Conservation (phyloP, 2,329 filamentous ascomycete genomes). For the Dendrostoma leiphaemia region DNA sequence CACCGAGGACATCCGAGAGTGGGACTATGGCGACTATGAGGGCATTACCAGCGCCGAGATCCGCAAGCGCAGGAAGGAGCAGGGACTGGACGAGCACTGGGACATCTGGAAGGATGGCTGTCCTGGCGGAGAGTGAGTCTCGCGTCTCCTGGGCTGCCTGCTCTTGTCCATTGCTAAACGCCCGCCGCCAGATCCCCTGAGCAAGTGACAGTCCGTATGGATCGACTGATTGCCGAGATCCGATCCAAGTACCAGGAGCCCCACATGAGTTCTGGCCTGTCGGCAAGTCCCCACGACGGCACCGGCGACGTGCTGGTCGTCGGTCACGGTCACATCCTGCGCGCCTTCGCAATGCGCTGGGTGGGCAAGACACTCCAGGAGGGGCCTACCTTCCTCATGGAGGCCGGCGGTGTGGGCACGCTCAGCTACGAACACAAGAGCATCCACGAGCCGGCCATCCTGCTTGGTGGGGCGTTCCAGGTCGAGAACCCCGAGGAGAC, state of each 20-base stretch:
- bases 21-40: constrained; percentile 88
- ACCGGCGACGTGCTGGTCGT: constrained; percentile 71
- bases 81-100: constrained; percentile 62
- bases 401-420: constrained; percentile 81
- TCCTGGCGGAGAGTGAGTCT: constrained; percentile 75
- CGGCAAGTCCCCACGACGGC: constrained; percentile 28
- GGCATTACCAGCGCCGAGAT: constrained; percentile 74
- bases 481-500: constrained; percentile 37
- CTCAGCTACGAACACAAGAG: constrained; percentile 78
- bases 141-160: neutral
- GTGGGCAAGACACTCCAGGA: constrained; percentile 69
- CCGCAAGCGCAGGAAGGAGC: constrained; percentile 50
- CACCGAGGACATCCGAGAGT: constrained; percentile 74
- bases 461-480: constrained; percentile 71
- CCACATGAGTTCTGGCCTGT: constrained; percentile 49
- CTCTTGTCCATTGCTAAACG: neutral
- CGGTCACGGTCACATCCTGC: constrained; percentile 85
- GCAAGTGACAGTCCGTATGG: constrained; percentile 70
- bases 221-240: constrained; percentile 74
- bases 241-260: constrained; percentile 62
- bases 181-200: constrained; percentile 57
- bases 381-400: constrained; percentile 77
- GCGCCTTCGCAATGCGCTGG: constrained; percentile 88
- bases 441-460: constrained; percentile 75
- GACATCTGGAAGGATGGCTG: constrained; percentile 91